Conservation (phyloP, 768 basidiomycete species). For the Lyophyllum shimeji region DNA sequence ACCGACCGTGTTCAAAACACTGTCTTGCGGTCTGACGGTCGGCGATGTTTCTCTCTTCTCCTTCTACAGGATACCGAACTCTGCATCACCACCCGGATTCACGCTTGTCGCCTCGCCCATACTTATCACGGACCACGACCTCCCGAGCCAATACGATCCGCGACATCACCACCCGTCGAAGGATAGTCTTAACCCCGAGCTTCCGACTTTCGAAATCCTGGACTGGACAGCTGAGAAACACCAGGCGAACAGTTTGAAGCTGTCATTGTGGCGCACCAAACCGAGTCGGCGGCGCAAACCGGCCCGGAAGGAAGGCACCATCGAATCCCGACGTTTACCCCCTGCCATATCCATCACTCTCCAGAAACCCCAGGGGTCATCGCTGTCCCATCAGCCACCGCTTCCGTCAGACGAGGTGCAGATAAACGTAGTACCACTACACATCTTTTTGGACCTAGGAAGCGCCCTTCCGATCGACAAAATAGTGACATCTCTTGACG, state of each 20-base stretch:
- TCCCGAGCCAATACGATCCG: slow-evolving; percentile 55
- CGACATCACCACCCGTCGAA: slow-evolving; percentile 42
- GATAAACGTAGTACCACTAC: slow-evolving; percentile 59
- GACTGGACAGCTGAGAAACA: slow-evolving; percentile 60
- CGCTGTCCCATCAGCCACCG: background rate
- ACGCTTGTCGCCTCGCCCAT: slow-evolving; percentile 55
- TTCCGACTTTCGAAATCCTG: slow-evolving; percentile 57
- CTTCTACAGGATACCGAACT: slow-evolving; percentile 30
- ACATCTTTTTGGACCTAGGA: slow-evolving; percentile 73
- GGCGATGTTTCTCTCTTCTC: slow-evolving; percentile 59
- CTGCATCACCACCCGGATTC: slow-evolving; percentile 1
- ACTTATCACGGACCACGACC: slow-evolving; percentile 70
- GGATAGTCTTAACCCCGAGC: slow-evolving; percentile 19
- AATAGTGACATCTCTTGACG: slow-evolving; percentile 49
- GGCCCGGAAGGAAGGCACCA: background rate
- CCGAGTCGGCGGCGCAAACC: slow-evolving; percentile 25
- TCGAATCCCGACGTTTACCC: background rate
- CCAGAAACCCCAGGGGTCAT: background rate
- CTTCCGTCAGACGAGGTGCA: slow-evolving; percentile 27
- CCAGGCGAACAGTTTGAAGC: slow-evolving; percentile 43
- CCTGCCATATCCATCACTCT: slow-evolving; percentile 10
- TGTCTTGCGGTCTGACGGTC: slow-evolving; percentile 6
- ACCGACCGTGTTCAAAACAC: background rate
- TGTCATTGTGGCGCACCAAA: slow-evolving; percentile 64
- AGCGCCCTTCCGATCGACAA: slow-evolving; percentile 36